Percentiles rank a stretch among this genome's conserved stretches.
Evolutionary conservation across 2,329 filamentous ascomycete genomes (phyloP).

Genomic region (Sordariomycetes sp.): DNA sequence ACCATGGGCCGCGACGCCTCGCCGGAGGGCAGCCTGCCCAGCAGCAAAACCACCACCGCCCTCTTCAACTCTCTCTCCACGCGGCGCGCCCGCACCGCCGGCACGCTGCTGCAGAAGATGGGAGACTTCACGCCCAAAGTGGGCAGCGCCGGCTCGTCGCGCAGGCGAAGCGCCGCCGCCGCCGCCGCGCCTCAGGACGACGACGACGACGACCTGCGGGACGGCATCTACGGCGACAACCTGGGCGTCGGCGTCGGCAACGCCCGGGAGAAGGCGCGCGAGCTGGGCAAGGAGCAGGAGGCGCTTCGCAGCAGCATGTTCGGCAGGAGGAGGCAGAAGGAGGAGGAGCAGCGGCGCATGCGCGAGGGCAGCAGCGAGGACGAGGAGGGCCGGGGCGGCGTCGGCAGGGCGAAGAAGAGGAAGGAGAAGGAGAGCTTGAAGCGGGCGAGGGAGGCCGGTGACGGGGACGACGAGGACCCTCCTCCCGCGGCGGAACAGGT

Average conservation of each 20-base stretch:
- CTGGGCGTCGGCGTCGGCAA: background rate
- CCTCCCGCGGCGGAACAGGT: constrained; percentile 1
- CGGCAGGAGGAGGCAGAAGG: constrained; percentile 11
- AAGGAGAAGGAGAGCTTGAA: constrained; percentile 7
- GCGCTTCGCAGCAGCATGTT: constrained; percentile 18
- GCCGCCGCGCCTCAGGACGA: constrained; percentile 13
- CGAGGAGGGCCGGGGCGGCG: constrained; percentile 22
- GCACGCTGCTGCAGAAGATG: too few species aligned
- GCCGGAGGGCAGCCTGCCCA: too few species aligned
- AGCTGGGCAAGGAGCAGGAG: background rate
- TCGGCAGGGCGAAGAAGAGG: constrained; percentile 27
- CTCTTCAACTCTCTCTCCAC: too few species aligned
- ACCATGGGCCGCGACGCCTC: too few species aligned
- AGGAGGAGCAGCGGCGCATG: constrained; percentile 1
- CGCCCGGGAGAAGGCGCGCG: background rate
- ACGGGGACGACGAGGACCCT: constrained; percentile 3
- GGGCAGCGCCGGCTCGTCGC: too few species aligned
- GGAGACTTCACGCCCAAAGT: too few species aligned
- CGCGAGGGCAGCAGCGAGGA: constrained; percentile 11
- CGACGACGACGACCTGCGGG: constrained; percentile 19
- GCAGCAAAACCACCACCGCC: too few species aligned
- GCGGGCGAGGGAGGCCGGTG: constrained; percentile 1
- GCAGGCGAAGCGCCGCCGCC: background rate
- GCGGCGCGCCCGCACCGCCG: too few species aligned
- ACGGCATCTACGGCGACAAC: too few species aligned